Evolutionary conservation across 768 basidiomycete genomes (phyloP), one percentile per base, ranked within the genome.

Genomic region (Russula griseocarnosa): DNA sequence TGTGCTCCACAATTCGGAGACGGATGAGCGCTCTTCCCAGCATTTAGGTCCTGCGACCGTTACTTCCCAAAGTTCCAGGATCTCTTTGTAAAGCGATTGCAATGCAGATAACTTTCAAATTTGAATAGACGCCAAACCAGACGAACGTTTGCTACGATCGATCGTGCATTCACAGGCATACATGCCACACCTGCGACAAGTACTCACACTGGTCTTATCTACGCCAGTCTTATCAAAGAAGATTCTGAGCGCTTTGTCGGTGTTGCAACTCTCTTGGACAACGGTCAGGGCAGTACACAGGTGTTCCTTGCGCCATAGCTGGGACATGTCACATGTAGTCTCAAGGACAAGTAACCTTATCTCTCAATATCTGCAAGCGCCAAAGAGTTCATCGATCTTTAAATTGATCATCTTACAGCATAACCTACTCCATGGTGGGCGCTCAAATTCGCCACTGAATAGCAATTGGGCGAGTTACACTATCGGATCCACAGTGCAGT

Each of bases 291-390:
- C 46, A 22, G 13, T 26, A 32, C 22, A 36, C 49, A 38, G 13
- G 34, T 3, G 49, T 38, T 55, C 58, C 54, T 40, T 60, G 28
- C 52, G 52, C 63, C 58, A 60, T 36, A 38, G 14, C 52, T 18
- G 26, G 58, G 58, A 42, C 28, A 42, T 51, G 63, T 55, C 54
- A 56, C 58, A 65, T 60, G 63, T 44, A 49, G 38, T 60, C 24
- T 34, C 24, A 59, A 65, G 47, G 38, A 32, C 34, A 44, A 55
- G 58, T 32, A 65, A 65, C 55, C 49, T 61, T 61, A 65, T 46
- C 36, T 56, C 61, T 10, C 30, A 24, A 50, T 49, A 60, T 44
- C 50, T 28, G 11, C 42, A 57, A 57, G 64, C 60, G 64, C 64
- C 22, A 6, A 26, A 28, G 34, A 18, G 24, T 53, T 50, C 53